Conservation (phyloP, 352 stramenopile genomes). For the Phytophthora meadii region DNA sequence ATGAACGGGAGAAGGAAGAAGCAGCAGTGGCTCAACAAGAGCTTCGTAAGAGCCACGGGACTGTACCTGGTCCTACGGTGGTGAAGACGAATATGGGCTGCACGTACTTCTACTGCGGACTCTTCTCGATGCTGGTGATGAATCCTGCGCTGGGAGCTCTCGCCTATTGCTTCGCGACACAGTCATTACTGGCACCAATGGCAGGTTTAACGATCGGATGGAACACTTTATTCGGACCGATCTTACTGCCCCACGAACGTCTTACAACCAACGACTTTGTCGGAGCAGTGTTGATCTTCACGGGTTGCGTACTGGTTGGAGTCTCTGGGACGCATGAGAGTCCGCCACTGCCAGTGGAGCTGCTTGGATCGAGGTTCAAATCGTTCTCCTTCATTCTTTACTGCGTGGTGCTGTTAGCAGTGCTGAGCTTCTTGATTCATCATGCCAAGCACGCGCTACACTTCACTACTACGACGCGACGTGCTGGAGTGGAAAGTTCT, state of each 20-base stretch:
- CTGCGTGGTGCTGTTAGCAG: constrained; percentile 39
- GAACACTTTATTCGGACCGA: constrained; percentile 82
- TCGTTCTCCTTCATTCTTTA: constrained; percentile 77
- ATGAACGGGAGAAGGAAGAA: constrained; percentile 70
- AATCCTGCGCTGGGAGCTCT: constrained; percentile 71
- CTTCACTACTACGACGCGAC: constrained; percentile 43
- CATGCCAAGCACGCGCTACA: constrained; percentile 63
- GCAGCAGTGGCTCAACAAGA: constrained; percentile 36
- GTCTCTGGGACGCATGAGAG: constrained; percentile 74
- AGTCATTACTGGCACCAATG: constrained; percentile 86
- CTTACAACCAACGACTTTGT: constrained; percentile 81
- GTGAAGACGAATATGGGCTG: constrained; percentile 50
- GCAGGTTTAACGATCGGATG: constrained; percentile 82
- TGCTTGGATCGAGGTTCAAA: constrained; percentile 59
- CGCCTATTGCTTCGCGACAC: constrained; percentile 81
- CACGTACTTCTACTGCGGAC: constrained; percentile 75
- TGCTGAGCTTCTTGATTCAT: constrained; percentile 62
- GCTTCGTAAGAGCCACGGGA: constrained; percentile 30
- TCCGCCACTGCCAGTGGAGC: constrained; percentile 62
- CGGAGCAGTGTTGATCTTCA: constrained; percentile 78
- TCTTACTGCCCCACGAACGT: constrained; percentile 71
- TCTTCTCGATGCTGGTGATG: constrained; percentile 79
- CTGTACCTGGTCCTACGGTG: constrained; percentile 12
- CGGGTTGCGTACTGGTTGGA: constrained; percentile 77
- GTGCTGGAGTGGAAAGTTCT: constrained; percentile 32